A percentile compares a stretch with the other conserved stretches of the same genome.
Conservation (phyloP, 176 grass and related monocot genomes). For the Phoenix roebelenii region DNA sequence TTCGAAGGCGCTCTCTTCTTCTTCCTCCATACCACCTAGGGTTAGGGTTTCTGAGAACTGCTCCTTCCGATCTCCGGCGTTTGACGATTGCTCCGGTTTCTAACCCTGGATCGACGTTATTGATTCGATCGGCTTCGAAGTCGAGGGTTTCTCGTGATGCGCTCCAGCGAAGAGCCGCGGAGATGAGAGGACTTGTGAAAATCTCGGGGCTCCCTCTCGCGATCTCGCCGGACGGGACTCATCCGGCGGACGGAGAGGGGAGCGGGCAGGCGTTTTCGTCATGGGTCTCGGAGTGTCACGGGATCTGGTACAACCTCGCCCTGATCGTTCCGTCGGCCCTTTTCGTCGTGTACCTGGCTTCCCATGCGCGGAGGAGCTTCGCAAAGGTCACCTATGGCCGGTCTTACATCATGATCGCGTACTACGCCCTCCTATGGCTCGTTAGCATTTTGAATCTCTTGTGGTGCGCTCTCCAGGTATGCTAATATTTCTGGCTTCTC, state of each 20-base stretch:
- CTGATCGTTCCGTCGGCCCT: slow-evolving; percentile 67
- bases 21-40: no score
- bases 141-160: no score
- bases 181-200: slow-evolving; percentile 13
- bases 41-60: no score
- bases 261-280: slow-evolving; percentile 7
- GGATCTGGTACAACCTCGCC: slow-evolving; percentile 54
- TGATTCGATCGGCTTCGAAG: no score
- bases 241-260: slow-evolving; percentile 25
- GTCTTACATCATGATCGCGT: slow-evolving; percentile 83
- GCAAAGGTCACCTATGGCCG: slow-evolving; percentile 59
- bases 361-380: slow-evolving; percentile 70
- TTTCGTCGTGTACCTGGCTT: slow-evolving; percentile 75
- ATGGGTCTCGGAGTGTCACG: slow-evolving; percentile 62
- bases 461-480: slow-evolving; percentile 86
- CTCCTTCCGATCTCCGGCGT: no score
- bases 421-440: slow-evolving; percentile 78
- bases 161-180: neutral
- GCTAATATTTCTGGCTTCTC: no score
- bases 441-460: slow-evolving; percentile 80
- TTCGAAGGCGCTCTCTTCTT: no score
- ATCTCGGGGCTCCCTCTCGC: slow-evolving; percentile 18
- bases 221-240: slow-evolving; percentile 10
- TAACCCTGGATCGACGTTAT: no score
- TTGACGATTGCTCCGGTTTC: no score